Evolutionary conservation across 257 asterid species (phyloP).

Genomic region (Penstemon newberryi): DNA sequence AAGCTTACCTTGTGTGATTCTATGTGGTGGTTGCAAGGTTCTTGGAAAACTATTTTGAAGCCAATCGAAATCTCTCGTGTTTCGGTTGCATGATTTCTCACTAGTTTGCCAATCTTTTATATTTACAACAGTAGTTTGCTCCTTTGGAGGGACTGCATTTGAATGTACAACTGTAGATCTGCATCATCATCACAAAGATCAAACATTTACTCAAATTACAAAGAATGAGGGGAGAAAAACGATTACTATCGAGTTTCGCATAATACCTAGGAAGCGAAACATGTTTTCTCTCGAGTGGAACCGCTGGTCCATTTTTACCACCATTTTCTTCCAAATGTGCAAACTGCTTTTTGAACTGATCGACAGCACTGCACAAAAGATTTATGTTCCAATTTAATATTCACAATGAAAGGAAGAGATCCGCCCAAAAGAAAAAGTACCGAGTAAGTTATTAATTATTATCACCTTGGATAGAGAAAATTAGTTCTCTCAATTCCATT

Average conservation of each 20-base stretch:
- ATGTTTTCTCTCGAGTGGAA: constrained; percentile 74
- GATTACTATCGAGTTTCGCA: background rate
- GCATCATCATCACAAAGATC: constrained; percentile 18
- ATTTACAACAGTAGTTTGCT: constrained; percentile 37
- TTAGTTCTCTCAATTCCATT: constrained; percentile 69
- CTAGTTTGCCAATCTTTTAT: constrained; percentile 43
- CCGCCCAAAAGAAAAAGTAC: background rate
- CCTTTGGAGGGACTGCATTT: constrained; percentile 45
- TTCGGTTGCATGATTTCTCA: constrained; percentile 49
- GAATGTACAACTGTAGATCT: constrained; percentile 78
- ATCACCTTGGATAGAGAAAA: constrained; percentile 75
- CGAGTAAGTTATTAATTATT: constrained; percentile 6
- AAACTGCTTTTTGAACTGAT: constrained; percentile 71
- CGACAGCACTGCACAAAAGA: constrained; percentile 62
- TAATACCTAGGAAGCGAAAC: constrained; percentile 80
- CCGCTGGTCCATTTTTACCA: constrained; percentile 53
- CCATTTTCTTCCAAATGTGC: constrained; percentile 75
- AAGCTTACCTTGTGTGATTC: constrained; percentile 49
- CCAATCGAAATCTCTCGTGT: constrained; percentile 46
- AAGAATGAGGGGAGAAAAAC: background rate
- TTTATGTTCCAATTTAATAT: constrained; percentile 11
- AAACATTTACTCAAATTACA: background rate
- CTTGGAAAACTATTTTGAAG: constrained; percentile 44
- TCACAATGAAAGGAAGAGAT: background rate
- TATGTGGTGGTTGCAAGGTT: constrained; percentile 53